Conservation (phyloP, 768 basidiomycete genomes). For the Lyophyllum semitale region DNA sequence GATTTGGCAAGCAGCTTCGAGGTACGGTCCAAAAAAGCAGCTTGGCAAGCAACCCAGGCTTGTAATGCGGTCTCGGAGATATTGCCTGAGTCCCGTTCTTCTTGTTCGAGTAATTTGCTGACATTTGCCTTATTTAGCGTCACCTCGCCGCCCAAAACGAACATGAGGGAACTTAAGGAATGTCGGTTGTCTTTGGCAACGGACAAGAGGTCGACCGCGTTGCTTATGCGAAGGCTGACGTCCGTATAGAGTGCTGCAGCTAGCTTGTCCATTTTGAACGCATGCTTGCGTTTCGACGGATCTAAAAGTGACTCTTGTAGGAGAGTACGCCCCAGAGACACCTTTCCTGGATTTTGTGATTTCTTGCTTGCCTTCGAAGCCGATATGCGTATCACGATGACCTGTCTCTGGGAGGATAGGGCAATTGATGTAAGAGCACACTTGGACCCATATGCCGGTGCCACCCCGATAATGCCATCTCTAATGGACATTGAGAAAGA, state of each 20-base stretch:
- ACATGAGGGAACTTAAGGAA: conserved; percentile 34
- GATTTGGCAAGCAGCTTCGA: conserved; percentile 1
- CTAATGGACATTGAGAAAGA: conserved; percentile 28
- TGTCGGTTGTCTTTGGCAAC: conserved; percentile 23
- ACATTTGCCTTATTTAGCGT: conserved; percentile 28
- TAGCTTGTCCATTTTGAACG: conserved; percentile 50
- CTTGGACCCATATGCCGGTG: conserved; percentile 40
- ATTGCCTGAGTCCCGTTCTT: conserved; percentile 20
- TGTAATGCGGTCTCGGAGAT: conserved; percentile 31
- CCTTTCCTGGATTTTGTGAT: neutral
- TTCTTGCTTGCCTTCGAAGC: conserved; percentile 9
- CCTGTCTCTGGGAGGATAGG: conserved; percentile 35
- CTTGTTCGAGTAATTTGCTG: conserved; percentile 28
- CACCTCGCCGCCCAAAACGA: conserved; percentile 37
- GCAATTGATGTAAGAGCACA: conserved; percentile 38
- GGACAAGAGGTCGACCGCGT: conserved; percentile 45
- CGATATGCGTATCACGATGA: conserved; percentile 35
- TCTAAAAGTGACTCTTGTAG: conserved; percentile 35
- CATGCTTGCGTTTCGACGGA: conserved; percentile 30
- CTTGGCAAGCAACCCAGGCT: conserved; percentile 48
- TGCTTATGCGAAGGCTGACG: conserved; percentile 29
- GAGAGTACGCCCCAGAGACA: conserved; percentile 14
- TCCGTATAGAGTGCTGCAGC: conserved; percentile 41
- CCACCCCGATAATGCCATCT: conserved; percentile 37
- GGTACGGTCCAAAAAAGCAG: conserved; percentile 27